phyloP scores from a whole-genome alignment of 768 basidiomycete genomes.

The Chiua virens region DNA sequence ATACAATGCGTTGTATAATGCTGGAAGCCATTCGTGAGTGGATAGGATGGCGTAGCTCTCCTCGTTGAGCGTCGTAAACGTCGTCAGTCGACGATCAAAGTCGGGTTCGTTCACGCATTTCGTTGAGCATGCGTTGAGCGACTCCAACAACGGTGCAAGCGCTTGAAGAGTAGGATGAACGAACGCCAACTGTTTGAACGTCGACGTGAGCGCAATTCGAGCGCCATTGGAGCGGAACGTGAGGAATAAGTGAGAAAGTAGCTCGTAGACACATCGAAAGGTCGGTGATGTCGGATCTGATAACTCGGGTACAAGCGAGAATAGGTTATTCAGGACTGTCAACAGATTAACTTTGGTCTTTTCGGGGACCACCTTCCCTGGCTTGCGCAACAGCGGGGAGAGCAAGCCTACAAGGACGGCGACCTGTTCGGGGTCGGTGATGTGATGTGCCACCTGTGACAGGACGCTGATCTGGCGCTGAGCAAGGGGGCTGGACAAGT shows the following conservation, averaged over 20 bases:
- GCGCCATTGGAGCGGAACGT: slow-evolving; percentile 68
- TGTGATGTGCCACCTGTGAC: slow-evolving; percentile 74
- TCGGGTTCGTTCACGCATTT: slow-evolving; percentile 89
- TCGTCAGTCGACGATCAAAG: slow-evolving; percentile 79
- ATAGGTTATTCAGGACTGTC: slow-evolving; percentile 62
- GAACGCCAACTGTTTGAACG: slow-evolving; percentile 55
- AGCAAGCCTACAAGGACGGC: slow-evolving; percentile 70
- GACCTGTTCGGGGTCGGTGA: slow-evolving; percentile 70
- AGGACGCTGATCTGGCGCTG: slow-evolving; percentile 84
- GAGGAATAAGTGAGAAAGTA: slow-evolving; percentile 79
- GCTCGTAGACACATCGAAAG: slow-evolving; percentile 54
- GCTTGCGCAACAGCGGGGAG: slow-evolving; percentile 75
- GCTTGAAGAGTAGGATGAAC: slow-evolving; percentile 41
- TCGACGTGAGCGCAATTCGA: slow-evolving; percentile 64
- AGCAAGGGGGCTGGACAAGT: slow-evolving; percentile 60
- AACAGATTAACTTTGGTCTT: slow-evolving; percentile 83
- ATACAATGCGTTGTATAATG: slow-evolving; percentile 80
- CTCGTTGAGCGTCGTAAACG: slow-evolving; percentile 78
- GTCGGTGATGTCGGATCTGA: slow-evolving; percentile 41
- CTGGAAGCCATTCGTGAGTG: slow-evolving; percentile 69
- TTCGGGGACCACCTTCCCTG: slow-evolving; percentile 76
- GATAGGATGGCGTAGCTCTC: slow-evolving; percentile 49
- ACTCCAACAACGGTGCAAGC: slow-evolving; percentile 56
- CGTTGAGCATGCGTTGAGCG: slow-evolving; percentile 82
- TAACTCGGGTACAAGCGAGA: slow-evolving; percentile 68